phyloP scores from a whole-genome alignment of 306 rosid species.

The Potentilla sterilis region DNA sequence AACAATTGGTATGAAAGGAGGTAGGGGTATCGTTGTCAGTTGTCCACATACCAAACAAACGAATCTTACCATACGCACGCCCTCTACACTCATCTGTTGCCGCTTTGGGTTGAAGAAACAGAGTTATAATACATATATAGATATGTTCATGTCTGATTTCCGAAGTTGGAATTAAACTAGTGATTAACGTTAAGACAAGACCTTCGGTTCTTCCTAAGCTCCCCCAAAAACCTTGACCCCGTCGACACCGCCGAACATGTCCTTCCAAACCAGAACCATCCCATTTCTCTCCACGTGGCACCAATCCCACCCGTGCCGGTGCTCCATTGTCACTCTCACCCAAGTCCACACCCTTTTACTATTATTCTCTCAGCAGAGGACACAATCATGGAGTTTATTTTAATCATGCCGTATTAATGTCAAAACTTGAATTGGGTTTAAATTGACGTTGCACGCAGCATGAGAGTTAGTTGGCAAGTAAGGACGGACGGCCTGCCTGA shows the following conservation, averaged over 20 bases:
- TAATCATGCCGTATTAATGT: constrained; percentile 40
- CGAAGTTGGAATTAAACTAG: background rate
- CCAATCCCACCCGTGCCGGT: constrained; percentile 46
- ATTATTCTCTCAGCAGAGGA: constrained; percentile 10
- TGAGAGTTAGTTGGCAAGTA: constrained; percentile 45
- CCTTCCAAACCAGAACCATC: constrained; percentile 46
- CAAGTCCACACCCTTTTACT: constrained; percentile 22
- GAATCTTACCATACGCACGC: constrained; percentile 47
- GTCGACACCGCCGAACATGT: constrained; percentile 63
- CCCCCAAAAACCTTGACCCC: constrained; percentile 49
- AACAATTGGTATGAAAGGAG: constrained; percentile 8
- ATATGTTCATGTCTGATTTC: background rate
- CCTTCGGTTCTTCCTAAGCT: constrained; percentile 35
- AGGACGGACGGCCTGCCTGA: constrained; percentile 30
- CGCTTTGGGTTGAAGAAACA: constrained; percentile 18
- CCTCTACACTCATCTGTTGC: constrained; percentile 13
- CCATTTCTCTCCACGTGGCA: constrained; percentile 81
- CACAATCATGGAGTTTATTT: constrained; percentile 9
- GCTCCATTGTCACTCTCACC: constrained; percentile 6
- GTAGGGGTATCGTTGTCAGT: constrained; percentile 45
- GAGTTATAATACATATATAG: background rate
- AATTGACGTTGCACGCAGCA: constrained; percentile 43
- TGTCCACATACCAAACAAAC: constrained; percentile 10
- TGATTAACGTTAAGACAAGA: constrained; percentile 12
- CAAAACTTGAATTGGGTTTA: constrained; percentile 21